These are phyloP conservation scores for Corynascus novoguineensis DNA, from an alignment of 495 filamentous ascomycete genomes.

Conservation along the genomic window DNA sequence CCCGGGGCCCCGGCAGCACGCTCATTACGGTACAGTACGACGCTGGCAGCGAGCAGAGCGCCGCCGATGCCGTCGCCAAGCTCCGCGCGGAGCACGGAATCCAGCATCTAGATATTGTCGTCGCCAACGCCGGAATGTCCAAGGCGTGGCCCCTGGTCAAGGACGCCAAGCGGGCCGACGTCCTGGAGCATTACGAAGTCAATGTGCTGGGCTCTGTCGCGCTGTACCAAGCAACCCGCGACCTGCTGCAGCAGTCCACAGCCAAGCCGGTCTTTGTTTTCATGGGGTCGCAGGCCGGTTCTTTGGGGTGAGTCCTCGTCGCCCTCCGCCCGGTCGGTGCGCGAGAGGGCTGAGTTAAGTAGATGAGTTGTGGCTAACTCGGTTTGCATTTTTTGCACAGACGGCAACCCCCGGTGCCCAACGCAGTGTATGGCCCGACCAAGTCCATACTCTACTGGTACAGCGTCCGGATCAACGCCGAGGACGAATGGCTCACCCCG, in stretches of 20 bases:
- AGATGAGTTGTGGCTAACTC: background rate
- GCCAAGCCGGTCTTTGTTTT: constrained; percentile 36
- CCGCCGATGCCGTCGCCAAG: constrained; percentile 12
- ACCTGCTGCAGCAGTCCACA: constrained; percentile 24
- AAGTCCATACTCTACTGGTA: constrained; percentile 41
- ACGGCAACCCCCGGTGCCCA: constrained; percentile 20
- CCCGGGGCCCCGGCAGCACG: constrained; percentile 17
- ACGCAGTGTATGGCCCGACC: constrained; percentile 36
- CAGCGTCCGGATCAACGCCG: constrained; percentile 32
- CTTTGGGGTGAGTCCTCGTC: constrained; percentile 23
- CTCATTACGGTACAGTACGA: constrained; percentile 29
- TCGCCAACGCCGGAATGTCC: constrained; percentile 28
- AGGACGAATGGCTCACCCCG: constrained; percentile 35
- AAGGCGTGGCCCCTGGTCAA: constrained; percentile 29
- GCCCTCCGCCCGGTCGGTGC: no score
- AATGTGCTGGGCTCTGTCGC: constrained; percentile 28
- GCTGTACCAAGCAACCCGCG: constrained; percentile 31
- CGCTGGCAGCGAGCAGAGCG: constrained; percentile 16
- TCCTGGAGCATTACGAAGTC: constrained; percentile 24
- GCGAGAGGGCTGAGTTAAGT: background rate
- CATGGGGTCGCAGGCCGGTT: constrained; percentile 25
- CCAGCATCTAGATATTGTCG: constrained; percentile 24
- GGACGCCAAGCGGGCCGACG: constrained; percentile 24
- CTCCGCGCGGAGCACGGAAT: constrained; percentile 20
- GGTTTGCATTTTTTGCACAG: background rate